phyloP scores from a whole-genome alignment of 768 basidiomycete species.

The Tricholoma saponaceum region DNA sequence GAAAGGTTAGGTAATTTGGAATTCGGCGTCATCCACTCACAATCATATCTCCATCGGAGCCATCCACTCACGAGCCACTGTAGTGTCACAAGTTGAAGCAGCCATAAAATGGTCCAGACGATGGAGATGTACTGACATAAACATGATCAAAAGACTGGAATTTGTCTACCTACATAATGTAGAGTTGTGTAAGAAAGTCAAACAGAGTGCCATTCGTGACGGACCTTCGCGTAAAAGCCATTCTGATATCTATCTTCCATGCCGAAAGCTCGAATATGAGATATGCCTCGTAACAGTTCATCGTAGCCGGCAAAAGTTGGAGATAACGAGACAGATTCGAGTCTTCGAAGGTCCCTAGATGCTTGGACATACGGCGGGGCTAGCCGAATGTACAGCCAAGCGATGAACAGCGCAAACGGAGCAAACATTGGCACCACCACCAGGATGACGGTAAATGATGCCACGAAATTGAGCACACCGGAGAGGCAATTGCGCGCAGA shows the following conservation, averaged over 20 bases:
- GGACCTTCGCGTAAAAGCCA: conserved; percentile 52
- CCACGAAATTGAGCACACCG: conserved; percentile 56
- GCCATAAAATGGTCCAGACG: conserved; percentile 15
- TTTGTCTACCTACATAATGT: conserved; percentile 51
- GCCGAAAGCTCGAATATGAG: conserved; percentile 67
- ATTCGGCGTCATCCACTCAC: conserved; percentile 28
- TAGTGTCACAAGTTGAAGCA: not conserved
- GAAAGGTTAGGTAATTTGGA: not conserved
- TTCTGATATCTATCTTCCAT: conserved; percentile 68
- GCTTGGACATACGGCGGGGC: conserved; percentile 58
- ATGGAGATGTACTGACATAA: conserved; percentile 44
- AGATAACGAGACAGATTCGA: conserved; percentile 64
- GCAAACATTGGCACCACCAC: conserved; percentile 60
- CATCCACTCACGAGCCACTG: conserved; percentile 69
- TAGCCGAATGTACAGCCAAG: conserved; percentile 63
- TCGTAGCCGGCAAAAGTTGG: conserved; percentile 75
- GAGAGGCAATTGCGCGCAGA: conserved; percentile 53
- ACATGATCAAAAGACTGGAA: conserved; percentile 72
- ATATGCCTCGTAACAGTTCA: conserved; percentile 61
- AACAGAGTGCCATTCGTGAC: conserved; percentile 8
- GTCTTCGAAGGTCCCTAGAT: conserved; percentile 61
- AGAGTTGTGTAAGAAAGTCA: conserved; percentile 32
- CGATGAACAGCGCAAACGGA: conserved; percentile 63
- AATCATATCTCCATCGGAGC: conserved; percentile 74
- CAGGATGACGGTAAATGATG: conserved; percentile 62